These are phyloP conservation scores for Agaricales sp. DNA, from an alignment of 1,284 basidiomycete genomes.

Conservation along the genomic window DNA sequence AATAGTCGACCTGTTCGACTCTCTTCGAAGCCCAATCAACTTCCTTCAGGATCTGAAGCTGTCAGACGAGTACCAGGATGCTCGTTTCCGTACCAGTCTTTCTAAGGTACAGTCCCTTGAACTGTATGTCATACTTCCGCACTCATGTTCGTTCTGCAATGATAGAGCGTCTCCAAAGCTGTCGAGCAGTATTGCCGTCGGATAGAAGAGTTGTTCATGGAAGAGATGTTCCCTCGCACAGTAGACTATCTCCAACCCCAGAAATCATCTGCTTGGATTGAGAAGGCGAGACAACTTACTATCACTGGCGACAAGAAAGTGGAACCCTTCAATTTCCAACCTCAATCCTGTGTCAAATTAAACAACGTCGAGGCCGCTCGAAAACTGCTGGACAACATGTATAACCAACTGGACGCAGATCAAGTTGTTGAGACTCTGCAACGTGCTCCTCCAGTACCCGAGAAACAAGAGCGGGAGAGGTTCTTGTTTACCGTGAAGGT, in stretches of 20 bases:
- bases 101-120: constrained; percentile 50
- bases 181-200: constrained; percentile 87
- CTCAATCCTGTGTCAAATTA: constrained; percentile 92
- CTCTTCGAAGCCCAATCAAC: constrained; percentile 82
- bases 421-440: constrained; percentile 65
- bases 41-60: constrained; percentile 88
- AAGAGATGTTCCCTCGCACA: constrained; percentile 88
- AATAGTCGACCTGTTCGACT: constrained; percentile 93
- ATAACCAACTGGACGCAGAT: constrained; percentile 87
- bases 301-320: constrained; percentile 81
- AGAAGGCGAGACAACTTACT: constrained; percentile 80
- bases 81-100: constrained; percentile 81
- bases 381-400: constrained; percentile 87
- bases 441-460: constrained; percentile 58
- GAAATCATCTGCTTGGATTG: constrained; percentile 90
- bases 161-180: constrained; percentile 82
- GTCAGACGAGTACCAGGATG: constrained; percentile 85
- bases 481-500: constrained; percentile 95
- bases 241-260: constrained; percentile 66
- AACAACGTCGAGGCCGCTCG: constrained; percentile 96
- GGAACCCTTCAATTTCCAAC: constrained; percentile 89
- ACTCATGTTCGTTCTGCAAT: constrained; percentile 1
- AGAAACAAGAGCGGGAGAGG: constrained; percentile 49
- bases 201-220: constrained; percentile 84
- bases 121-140: background rate